Evolutionary conservation across 768 basidiomycete genomes (phyloP).

Genomic region (Mycena epipterygia): DNA sequence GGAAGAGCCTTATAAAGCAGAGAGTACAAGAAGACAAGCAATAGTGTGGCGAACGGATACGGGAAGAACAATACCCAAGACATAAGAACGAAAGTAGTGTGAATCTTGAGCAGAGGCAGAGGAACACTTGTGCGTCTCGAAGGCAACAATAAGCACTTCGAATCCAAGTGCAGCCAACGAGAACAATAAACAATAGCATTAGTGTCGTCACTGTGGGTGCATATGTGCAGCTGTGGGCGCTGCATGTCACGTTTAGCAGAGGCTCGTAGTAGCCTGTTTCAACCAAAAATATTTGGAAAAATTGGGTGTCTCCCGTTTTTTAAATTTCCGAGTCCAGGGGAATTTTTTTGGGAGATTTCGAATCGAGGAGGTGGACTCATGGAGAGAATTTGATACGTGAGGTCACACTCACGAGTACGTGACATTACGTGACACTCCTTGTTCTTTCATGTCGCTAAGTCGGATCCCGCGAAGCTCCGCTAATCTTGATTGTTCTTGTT

Average conservation of each 20-base stretch:
- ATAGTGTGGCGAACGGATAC: slow-evolving; percentile 15
- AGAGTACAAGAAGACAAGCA: neutral
- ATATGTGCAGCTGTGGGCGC: slow-evolving; percentile 8
- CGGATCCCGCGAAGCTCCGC: no score
- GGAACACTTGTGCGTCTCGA: neutral
- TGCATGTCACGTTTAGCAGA: neutral
- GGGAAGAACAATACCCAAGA: neutral
- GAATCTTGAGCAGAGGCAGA: neutral
- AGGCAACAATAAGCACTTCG: neutral
- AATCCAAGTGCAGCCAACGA: neutral
- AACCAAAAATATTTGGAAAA: neutral
- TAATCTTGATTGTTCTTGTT: no score
- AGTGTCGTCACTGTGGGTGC: neutral
- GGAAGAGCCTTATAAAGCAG: neutral
- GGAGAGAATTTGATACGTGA: no score
- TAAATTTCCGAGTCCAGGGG: no score
- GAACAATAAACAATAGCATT: neutral
- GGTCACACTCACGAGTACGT: no score
- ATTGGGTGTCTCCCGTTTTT: no score
- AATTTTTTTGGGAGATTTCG: no score
- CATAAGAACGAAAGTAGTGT: no score
- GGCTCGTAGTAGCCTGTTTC: no score
- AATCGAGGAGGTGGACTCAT: no score
- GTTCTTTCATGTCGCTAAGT: no score
- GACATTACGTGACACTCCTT: no score